A percentile compares a stretch with the other conserved stretches of the same genome.
These are phyloP conservation scores for Pogostemon cablin DNA, from an alignment of 257 asterid genomes.

Conservation along the genomic window DNA sequence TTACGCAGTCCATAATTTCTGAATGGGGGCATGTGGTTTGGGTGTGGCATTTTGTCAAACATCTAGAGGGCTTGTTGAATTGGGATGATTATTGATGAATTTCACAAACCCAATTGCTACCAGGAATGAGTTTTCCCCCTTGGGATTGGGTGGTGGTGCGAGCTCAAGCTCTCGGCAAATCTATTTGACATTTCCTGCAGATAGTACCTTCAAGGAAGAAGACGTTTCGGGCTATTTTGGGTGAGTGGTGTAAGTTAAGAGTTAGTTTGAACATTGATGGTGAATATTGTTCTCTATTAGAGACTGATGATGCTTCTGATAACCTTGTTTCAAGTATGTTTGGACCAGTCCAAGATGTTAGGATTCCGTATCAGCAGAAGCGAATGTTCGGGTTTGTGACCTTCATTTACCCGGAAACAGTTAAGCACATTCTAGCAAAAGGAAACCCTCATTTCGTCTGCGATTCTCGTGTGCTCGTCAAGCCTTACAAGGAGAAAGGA, in stretches of 20 bases:
- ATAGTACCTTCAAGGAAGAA: slow-evolving; percentile 91
- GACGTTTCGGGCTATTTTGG: slow-evolving; percentile 92
- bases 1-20: no score
- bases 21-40: no score
- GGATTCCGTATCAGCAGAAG: slow-evolving; percentile 98
- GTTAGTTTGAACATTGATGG: background rate
- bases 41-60: background rate
- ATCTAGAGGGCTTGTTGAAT: background rate
- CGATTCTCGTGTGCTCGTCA: slow-evolving; percentile 97
- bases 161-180: slow-evolving; percentile 76
- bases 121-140: slow-evolving; percentile 52
- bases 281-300: background rate
- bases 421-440: slow-evolving; percentile 85
- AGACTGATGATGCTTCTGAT: slow-evolving; percentile 33
- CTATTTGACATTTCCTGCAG: slow-evolving; percentile 96
- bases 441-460: slow-evolving; percentile 99
- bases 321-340: slow-evolving; percentile 53
- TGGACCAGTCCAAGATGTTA: slow-evolving; percentile 98
- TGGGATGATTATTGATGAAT: slow-evolving; percentile 42
- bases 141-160: slow-evolving; percentile 55
- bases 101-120: slow-evolving; percentile 43
- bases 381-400: slow-evolving; percentile 98
- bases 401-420: slow-evolving; percentile 81
- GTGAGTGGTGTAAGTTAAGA: slow-evolving; percentile 37
- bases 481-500: slow-evolving; percentile 98